Base-by-base conservation (phyloP, 1,139 yeast genomes). In the Pichia sp. region DNA sequence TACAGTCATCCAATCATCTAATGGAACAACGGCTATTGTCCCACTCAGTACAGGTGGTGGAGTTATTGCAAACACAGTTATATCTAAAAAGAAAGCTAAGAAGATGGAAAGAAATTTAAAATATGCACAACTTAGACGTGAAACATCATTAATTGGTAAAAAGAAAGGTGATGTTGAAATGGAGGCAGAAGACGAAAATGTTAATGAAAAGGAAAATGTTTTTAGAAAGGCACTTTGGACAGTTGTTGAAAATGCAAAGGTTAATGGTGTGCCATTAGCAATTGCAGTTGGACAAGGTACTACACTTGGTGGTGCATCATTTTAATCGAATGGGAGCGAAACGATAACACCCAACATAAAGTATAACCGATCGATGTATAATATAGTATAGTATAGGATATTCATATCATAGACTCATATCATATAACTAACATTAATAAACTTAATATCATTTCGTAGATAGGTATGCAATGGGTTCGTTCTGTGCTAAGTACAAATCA, bases 81-180 rank as follows among this genome's bases (percentile, higher is more conserved):
- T 86, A 43, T 81, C 94, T 27, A 85, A 80, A 54, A 88, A 88
- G 66, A 79, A 85, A 64, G 80, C 86, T 35, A 76, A 80, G 68
- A 88, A 88, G 66, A 72, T 85, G 52, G 86, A 79, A 51, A 78
- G 96, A 70, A 85, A 84, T 59, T 70, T 77, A 57, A 80, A 78
- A 57, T 85, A 86, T 59, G 71, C 76, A 26, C 75, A 72, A 44
- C 72, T 70, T 48, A 75, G 86, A 69, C 64, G 66, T 37, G 67
- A 68, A 51, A 59, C 74, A 48, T 56, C 70, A n/a, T n/a, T n/a
- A n/a, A n/a, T n/a, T n/a, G n/a, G 20, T 7, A 67, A 42, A 72
- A 53, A 33, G 19, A 25, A 23, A 16, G 18, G 14, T 23, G 21
- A 24, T 22, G 29, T 10, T 10, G 83, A 78, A 33, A 63, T 71